A percentile compares a stretch with the other conserved stretches of the same genome.
These are phyloP conservation scores for Dissophora globulifera DNA, from an alignment of 192 early-diverging fungal species.

Conservation along the genomic window DNA sequence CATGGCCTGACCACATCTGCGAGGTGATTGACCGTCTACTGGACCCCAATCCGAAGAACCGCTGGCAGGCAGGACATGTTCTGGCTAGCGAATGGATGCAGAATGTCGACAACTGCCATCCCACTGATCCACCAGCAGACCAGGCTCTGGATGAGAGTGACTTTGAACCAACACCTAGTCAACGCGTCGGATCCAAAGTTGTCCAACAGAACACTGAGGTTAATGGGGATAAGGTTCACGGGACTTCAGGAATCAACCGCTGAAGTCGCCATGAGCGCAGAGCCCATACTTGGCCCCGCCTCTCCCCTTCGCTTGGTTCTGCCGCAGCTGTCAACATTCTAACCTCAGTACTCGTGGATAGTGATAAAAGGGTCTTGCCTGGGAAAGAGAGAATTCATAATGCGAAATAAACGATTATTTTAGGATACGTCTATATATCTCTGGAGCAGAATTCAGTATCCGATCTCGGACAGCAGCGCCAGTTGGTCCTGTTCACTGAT, in stretches of 20 bases:
- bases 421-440: too few relatives aligned
- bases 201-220: neutral
- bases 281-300: too few relatives aligned
- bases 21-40: conserved; percentile 48
- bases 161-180: conserved; percentile 22
- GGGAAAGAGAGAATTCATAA: too few relatives aligned
- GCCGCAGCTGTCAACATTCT: too few relatives aligned
- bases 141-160: conserved; percentile 38
- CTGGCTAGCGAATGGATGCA: conserved; percentile 56
- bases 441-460: conserved; percentile 24
- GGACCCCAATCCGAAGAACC: conserved; percentile 51
- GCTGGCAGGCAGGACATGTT: conserved; percentile 56
- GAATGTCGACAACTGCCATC: conserved; percentile 55
- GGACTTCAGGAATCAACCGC: conserved; percentile 10
- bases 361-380: too few relatives aligned
- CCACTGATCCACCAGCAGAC: conserved; percentile 13
- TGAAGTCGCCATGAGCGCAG: neutral
- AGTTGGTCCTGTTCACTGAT: conserved; percentile 16
- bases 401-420: too few relatives aligned
- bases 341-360: too few relatives aligned
- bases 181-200: conserved; percentile 43
- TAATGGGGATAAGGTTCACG: conserved; percentile 15
- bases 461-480: conserved; percentile 24
- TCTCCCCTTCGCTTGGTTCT: too few relatives aligned
- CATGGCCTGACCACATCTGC: conserved; percentile 32